Evolutionary conservation across 768 basidiomycete genomes (phyloP).

Genomic region (Termitomyces sp.): DNA sequence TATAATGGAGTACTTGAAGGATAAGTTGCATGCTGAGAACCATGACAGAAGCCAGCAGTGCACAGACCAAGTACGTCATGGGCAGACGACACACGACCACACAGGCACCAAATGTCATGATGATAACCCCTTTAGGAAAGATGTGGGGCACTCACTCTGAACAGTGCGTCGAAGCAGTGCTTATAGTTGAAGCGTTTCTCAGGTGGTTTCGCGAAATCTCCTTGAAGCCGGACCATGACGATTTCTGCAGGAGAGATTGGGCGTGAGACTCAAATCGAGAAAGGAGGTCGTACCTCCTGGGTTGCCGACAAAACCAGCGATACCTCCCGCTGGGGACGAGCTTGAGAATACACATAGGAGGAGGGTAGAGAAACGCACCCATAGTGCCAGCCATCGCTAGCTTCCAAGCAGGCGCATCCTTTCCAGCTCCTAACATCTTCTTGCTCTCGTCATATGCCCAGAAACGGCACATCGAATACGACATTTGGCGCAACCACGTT

Average conservation of each 20-base stretch:
- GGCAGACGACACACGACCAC: conserved; percentile 16
- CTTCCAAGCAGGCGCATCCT: conserved; percentile 74
- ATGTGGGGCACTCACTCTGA: conserved; percentile 48
- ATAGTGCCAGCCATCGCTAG: conserved; percentile 79
- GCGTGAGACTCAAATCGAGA: neutral
- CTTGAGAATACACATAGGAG: neutral
- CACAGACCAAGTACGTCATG: conserved; percentile 3
- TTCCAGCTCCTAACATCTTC: conserved; percentile 68
- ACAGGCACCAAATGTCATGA: neutral
- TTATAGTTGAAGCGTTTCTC: conserved; percentile 90
- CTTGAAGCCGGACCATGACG: conserved; percentile 86
- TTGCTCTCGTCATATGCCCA: conserved; percentile 93
- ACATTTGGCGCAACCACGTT: conserved; percentile 90
- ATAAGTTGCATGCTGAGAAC: neutral
- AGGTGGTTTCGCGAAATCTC: conserved; percentile 83
- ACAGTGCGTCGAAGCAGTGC: conserved; percentile 83
- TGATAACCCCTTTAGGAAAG: conserved; percentile 8
- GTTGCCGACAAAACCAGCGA: conserved; percentile 86
- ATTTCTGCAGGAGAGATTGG: conserved; percentile 42
- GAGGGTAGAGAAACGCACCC: conserved; percentile 46
- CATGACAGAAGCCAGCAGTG: neutral
- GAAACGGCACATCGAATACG: conserved; percentile 88
- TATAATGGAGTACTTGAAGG: neutral
- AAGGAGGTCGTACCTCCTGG: conserved; percentile 53
- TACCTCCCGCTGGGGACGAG: conserved; percentile 61